These are phyloP conservation scores for Rutstroemia sp. DNA, from an alignment of 2,329 filamentous ascomycete genomes.

Conservation along the genomic window DNA sequence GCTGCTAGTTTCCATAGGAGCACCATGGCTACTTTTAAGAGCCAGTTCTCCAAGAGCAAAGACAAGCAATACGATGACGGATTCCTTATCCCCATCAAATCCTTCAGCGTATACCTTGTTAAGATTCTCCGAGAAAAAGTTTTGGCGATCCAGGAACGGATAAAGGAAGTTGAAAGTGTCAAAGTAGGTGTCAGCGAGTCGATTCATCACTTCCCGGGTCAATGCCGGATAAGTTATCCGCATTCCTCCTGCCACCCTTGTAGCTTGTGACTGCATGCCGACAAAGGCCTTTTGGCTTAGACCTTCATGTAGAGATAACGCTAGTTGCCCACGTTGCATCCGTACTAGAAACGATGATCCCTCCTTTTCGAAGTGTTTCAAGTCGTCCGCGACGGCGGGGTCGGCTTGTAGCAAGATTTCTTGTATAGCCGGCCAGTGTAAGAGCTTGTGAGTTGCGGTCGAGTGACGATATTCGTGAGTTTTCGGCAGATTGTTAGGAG, in stretches of 20 bases:
- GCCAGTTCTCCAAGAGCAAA: slow-evolving; percentile 53
- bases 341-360: slow-evolving; percentile 32
- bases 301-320: slow-evolving; percentile 22
- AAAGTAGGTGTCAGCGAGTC: slow-evolving; percentile 48
- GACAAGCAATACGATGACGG: slow-evolving; percentile 48
- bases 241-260: slow-evolving; percentile 19
- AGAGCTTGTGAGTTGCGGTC: slow-evolving; percentile 42
- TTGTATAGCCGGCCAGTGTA: slow-evolving; percentile 42
- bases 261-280: slow-evolving; percentile 28
- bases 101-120: slow-evolving; percentile 39
- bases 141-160: slow-evolving; percentile 50
- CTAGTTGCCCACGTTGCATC: slow-evolving; percentile 20
- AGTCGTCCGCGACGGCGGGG: slow-evolving; percentile 27
- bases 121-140: slow-evolving; percentile 43
- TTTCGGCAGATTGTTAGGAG: slow-evolving; percentile 11
- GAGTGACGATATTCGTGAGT: slow-evolving; percentile 22
- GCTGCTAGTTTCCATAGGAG: slow-evolving; percentile 37
- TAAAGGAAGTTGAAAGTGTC: slow-evolving; percentile 51
- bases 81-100: slow-evolving; percentile 42
- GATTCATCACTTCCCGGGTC: slow-evolving; percentile 42
- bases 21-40: slow-evolving; percentile 41
- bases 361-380: slow-evolving; percentile 33
- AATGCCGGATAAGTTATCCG: slow-evolving; percentile 30
- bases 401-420: slow-evolving; percentile 32
- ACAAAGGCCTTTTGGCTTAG: slow-evolving; percentile 23